Evolutionary conservation across 805 yeast genomes (phyloP).

Genomic region (Zygoascus ofunaensis): DNA sequence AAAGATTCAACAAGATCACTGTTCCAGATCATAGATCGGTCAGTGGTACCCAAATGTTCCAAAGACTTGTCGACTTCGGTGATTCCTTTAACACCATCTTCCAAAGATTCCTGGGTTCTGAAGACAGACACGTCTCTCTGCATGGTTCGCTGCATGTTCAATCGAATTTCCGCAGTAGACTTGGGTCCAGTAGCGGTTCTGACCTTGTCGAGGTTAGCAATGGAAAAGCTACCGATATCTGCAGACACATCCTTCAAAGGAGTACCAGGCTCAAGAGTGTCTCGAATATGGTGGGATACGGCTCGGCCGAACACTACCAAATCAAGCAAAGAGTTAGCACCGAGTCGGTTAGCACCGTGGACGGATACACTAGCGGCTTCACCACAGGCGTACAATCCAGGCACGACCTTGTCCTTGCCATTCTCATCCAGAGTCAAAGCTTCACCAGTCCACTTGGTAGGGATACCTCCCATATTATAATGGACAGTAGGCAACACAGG

Average conservation of each 20-base stretch:
- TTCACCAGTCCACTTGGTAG: constrained; percentile 96
- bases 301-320: constrained; percentile 98
- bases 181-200: constrained; percentile 79
- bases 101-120: constrained; percentile 86
- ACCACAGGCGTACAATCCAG: constrained; percentile 95
- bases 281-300: constrained; percentile 85
- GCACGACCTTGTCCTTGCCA: constrained; percentile 85
- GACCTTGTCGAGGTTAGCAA: constrained; percentile 79
- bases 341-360: constrained; percentile 98
- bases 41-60: constrained; percentile 73
- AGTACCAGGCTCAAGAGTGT: constrained; percentile 74
- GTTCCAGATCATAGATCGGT: constrained; percentile 98
- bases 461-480: constrained; percentile 99
- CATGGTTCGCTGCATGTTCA: constrained; percentile 91
- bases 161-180: constrained; percentile 81
- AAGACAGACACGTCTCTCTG: constrained; percentile 95
- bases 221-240: constrained; percentile 81
- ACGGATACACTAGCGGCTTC: constrained; percentile 99
- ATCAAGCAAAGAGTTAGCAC: constrained; percentile 95
- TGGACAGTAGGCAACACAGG: constrained; percentile 98
- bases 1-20: constrained; percentile 92
- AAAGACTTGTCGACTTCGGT: constrained; percentile 65
- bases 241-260: constrained; percentile 78
- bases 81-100: constrained; percentile 80
- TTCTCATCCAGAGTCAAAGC: constrained; percentile 70